Base-by-base conservation (phyloP, 2,329 filamentous ascomycete genomes). In the Dactylonectria macrodidyma region DNA sequence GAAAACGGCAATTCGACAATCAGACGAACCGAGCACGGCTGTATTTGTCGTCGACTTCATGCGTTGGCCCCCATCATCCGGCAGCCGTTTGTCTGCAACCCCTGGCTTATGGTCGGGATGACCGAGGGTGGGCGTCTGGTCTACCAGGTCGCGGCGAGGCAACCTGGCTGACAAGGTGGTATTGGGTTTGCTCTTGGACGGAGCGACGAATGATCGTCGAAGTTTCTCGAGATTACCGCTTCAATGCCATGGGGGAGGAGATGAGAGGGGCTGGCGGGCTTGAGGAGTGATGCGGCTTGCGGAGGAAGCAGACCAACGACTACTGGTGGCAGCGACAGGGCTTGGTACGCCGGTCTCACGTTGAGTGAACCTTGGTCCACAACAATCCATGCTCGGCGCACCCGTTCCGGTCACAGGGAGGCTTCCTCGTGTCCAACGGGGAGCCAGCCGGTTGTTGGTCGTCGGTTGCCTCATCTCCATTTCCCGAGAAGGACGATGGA, bases 371-470 rank as follows among this genome's bases (percentile, higher is more conserved):
- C 48, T 51, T 51, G 9, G 48, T 30, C 48, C 11, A 51, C 48
- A 30, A 30, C 48, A 30, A 51, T 51, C 16, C 48, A 51, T 51
- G 19, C 50, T 5, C 4, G 22, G 48, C 19, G 9, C 19, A 30
- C 22, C 11, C 48, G 19, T 51, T 9, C 47, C 47, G 19, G 47
- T 50, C 26, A 50, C n/a, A 36, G 2, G 10, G 26, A 5, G 22
- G 24, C 50, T 54, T 54, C 33, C 26, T n/a, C 26, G 30, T 34
- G 30, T 54, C 26, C 26, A 22, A 30, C 51, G 30, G 51, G 33
- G 33, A 54, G 51, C 51, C 14, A 51, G 9, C 8, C 11, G 14
- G 47, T 50, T 51, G 22, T 54, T 54, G 51, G 51, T 54, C 51
- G 51, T 30, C 26, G 1, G 26, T 30, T 30, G 26, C 26, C 26